phyloP scores from a whole-genome alignment of 176 grass and related monocot genomes.

The Cenchrus purpureus region DNA sequence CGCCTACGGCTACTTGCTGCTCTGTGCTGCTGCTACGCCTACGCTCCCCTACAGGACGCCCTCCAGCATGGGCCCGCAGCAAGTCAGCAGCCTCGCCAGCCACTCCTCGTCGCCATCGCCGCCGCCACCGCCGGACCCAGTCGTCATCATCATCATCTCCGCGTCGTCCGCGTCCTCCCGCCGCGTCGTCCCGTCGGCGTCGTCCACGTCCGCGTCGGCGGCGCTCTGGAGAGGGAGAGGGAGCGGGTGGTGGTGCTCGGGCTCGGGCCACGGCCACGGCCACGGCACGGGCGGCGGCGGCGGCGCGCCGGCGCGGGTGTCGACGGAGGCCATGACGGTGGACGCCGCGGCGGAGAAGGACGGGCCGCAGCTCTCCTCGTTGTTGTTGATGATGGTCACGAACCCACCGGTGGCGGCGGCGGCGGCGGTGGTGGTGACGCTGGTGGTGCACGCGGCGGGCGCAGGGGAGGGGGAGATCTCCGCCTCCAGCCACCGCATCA shows the following conservation, averaged over 20 bases:
- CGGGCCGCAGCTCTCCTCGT: slow-evolving; percentile 92
- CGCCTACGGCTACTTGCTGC: not conserved
- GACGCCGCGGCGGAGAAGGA: slow-evolving; percentile 80
- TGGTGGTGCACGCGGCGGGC: not conserved
- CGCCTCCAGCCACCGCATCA: slow-evolving; percentile 81
- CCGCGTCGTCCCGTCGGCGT: not conserved
- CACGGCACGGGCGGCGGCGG: slow-evolving; percentile 48
- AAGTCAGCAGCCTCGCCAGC: slow-evolving; percentile 46
- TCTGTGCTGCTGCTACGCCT: not conserved
- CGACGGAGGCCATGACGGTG: slow-evolving; percentile 84
- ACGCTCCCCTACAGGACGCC: not conserved
- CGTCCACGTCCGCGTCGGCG: not conserved
- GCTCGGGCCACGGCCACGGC: slow-evolving; percentile 47
- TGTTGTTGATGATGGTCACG: slow-evolving; percentile 55
- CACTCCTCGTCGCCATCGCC: slow-evolving; percentile 64
- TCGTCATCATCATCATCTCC: not conserved
- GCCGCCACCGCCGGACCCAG: slow-evolving; percentile 5
- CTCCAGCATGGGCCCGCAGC: slow-evolving; percentile 13
- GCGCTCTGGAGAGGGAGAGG: no score
- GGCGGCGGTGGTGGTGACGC: not conserved
- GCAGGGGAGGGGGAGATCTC: slow-evolving; percentile 45
- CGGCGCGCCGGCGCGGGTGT: slow-evolving; percentile 53
- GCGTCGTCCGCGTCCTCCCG: not conserved
- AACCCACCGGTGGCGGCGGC: slow-evolving; percentile 18
- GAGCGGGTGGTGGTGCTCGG: not conserved